phyloP scores from a whole-genome alignment of 805 yeast genomes.

The Lachancea quebecensis region DNA sequence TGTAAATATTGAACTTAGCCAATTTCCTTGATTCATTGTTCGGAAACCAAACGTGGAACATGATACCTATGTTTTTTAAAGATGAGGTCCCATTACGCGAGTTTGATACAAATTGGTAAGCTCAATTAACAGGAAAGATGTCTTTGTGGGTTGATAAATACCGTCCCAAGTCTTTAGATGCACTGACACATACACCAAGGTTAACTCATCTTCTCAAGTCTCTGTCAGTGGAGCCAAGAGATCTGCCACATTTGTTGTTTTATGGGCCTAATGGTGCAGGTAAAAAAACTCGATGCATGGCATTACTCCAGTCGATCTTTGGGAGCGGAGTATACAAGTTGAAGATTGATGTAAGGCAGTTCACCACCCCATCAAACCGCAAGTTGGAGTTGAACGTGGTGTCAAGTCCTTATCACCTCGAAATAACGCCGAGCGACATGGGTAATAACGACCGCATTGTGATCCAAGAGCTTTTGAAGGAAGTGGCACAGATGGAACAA shows the following conservation, averaged over 20 bases:
- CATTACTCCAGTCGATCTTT: conserved; percentile 70
- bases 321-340: conserved; percentile 77
- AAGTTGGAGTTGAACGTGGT: conserved; percentile 88
- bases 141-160: conserved; percentile 96
- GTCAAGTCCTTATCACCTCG: conserved; percentile 86
- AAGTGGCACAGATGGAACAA: conserved; percentile 91
- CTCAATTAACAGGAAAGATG: conserved; percentile 38
- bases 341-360: conserved; percentile 85
- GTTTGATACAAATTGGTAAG: no score
- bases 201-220: conserved; percentile 61
- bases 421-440: conserved; percentile 94
- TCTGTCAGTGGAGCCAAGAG: conserved; percentile 35
- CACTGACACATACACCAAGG: conserved; percentile 58
- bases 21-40: no score
- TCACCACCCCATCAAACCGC: conserved; percentile 63
- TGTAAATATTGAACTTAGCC: no score
- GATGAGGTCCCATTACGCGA: no score
- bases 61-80: no score
- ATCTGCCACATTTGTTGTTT: conserved; percentile 85
- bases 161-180: conserved; percentile 64
- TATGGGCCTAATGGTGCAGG: conserved; percentile 98
- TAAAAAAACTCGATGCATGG: conserved; percentile 85
- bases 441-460: conserved; percentile 94
- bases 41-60: no score
- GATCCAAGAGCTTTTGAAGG: conserved; percentile 88